A percentile compares a stretch with the other conserved stretches of the same genome.
phyloP scores from a whole-genome alignment of 306 rosid species.

The Coriaria nepalensis region DNA sequence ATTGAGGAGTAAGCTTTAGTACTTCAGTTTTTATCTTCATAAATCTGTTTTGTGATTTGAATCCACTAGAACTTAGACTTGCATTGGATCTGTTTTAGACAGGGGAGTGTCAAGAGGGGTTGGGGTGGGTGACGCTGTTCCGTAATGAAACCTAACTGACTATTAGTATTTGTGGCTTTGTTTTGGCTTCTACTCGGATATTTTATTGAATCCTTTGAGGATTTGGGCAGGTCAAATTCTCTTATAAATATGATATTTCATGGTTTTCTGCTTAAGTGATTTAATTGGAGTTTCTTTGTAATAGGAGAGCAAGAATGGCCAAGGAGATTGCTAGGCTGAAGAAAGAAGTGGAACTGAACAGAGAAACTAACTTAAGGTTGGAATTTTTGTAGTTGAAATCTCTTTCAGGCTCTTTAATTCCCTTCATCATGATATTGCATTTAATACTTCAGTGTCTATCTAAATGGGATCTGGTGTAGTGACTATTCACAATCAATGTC shows the following conservation, averaged over 20 bases:
- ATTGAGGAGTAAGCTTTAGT: conserved; percentile 61
- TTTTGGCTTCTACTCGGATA: no score
- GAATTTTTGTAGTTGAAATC: background rate
- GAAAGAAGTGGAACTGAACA: conserved; percentile 25
- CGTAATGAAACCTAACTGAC: no score
- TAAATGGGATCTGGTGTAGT: conserved; percentile 22
- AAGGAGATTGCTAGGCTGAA: conserved; percentile 34
- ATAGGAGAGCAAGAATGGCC: conserved; percentile 47
- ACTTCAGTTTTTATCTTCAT: background rate
- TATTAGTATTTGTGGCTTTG: no score
- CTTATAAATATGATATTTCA: no score
- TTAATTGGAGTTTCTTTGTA: conserved; percentile 10
- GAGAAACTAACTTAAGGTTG: conserved; percentile 25
- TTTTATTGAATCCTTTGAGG: no score
- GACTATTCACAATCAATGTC: conserved; percentile 48
- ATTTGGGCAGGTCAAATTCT: no score
- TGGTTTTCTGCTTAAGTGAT: background rate
- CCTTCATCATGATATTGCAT: background rate
- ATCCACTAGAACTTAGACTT: no score
- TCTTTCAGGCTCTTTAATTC: background rate
- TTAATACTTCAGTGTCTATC: no score
- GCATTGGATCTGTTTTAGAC: no score
- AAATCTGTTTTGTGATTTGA: no score
- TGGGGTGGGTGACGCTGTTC: no score
- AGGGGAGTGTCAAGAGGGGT: no score